phyloP scores from a whole-genome alignment of 805 yeast genomes.

The Wickerhamiella nectarea region DNA sequence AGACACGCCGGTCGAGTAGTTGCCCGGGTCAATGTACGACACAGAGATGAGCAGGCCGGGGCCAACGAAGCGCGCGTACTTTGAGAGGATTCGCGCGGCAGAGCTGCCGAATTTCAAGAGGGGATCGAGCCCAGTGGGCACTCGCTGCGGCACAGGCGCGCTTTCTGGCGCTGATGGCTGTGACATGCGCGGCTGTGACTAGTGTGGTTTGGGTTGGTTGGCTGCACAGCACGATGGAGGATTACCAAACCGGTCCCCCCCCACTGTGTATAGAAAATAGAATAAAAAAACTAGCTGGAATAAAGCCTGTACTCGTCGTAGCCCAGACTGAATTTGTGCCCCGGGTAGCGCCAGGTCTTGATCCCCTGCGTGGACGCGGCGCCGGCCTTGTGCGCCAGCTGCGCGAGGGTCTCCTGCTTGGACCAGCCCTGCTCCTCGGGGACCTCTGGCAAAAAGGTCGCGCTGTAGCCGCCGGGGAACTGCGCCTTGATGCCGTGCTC shows the following conservation, averaged over 20 bases:
- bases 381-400: constrained; percentile 59
- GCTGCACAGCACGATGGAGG: no score
- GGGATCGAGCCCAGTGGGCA: constrained; percentile 2
- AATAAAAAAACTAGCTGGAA: no score
- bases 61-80: constrained; percentile 59
- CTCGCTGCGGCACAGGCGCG: constrained; percentile 1
- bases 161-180: neutral
- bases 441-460: constrained; percentile 85
- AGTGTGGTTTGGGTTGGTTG: neutral
- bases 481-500: constrained; percentile 61
- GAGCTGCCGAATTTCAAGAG: constrained; percentile 1
- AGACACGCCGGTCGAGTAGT: constrained; percentile 76
- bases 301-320: constrained; percentile 31
- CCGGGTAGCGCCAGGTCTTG: constrained; percentile 42
- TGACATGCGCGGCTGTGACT: neutral
- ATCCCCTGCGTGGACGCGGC: constrained; percentile 26
- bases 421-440: constrained; percentile 81
- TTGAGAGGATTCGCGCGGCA: constrained; percentile 26
- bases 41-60: constrained; percentile 83
- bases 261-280: no score
- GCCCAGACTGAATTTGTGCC: constrained; percentile 33
- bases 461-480: constrained; percentile 37
- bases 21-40: constrained; percentile 91
- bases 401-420: constrained; percentile 51
- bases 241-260: no score